Base-by-base conservation (phyloP, 1,139 yeast genomes). In the Kurtzmaniella quercitrusa region DNA sequence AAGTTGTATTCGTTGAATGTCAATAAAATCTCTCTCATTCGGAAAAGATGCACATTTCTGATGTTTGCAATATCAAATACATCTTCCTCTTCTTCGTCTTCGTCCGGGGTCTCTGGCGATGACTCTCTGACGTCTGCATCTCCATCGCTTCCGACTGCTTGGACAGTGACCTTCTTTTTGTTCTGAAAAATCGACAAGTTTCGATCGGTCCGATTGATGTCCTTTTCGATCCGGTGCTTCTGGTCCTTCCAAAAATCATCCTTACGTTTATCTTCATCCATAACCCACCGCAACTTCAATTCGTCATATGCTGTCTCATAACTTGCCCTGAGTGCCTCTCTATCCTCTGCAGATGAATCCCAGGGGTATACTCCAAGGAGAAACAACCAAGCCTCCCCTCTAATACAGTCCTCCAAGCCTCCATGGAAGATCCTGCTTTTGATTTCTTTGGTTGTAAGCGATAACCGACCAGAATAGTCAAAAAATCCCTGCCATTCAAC, bases 171-270 rank as follows among this genome's bases (percentile, higher is more conserved):
- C 23, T 43, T 50, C 52, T 80, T 46, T 70, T 67, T 37, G 75
- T 77, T 51, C 55, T 77, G 74, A 66, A 83, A 87, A 7, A 91
- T 63, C 1, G 79, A 76, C 44, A 90, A 63, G 41, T 84, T 75
- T 38, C 98, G 75, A 64, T 93, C 98, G 6, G 96, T 93, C 51
- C 99, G 76, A 51, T 85, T 88, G 23, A 93, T 88, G 65, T 93
- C 99, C 63, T 93, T 93, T 55, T 91, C 96, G 50, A 94, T 91
- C 48, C 98, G 76, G 48, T 80, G 81, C 50, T 83, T 83, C 60
- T 90, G 98, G 65, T 88, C 98, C 56, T 75, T 78, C 93, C 95
- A 91, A 61, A 79, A 89, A 41, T 80, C 85, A 49, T 85, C 85
- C 37, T 68, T 66, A 41, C 80, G 61, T 57, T 80, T 82, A 2